Conservation (phyloP, 1,284 basidiomycete species). For the Malassezia psittaci region DNA sequence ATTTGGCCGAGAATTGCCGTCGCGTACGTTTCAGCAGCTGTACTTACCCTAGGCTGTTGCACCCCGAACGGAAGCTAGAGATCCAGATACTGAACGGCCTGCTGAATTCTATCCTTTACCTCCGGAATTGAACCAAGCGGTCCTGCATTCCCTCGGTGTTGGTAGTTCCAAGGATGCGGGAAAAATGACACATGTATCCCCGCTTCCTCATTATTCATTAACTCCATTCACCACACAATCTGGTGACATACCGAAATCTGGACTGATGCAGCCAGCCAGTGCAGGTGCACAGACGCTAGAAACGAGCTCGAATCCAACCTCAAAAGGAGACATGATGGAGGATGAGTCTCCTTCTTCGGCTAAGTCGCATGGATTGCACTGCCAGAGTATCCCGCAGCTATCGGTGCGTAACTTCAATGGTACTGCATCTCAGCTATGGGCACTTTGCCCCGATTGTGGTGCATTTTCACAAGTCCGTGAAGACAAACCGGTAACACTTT, state of each 20-base stretch:
- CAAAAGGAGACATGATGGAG: neutral
- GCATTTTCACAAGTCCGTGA: slow-evolving; percentile 17
- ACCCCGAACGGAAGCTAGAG: neutral
- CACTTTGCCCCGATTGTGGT: slow-evolving; percentile 25
- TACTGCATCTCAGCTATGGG: slow-evolving; percentile 29
- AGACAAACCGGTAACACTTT: slow-evolving; percentile 5
- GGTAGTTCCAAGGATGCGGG: neutral
- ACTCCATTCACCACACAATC: no score
- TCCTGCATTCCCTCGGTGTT: slow-evolving; percentile 23
- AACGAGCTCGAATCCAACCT: neutral
- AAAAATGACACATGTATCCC: neutral
- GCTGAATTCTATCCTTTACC: slow-evolving; percentile 31
- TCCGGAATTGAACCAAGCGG: slow-evolving; percentile 22
- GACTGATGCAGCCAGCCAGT: no score
- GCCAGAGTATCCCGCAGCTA: slow-evolving; percentile 35
- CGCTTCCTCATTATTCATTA: no score
- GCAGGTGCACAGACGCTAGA: no score
- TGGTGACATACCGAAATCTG: no score
- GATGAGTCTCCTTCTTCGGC: neutral
- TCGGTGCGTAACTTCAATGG: slow-evolving; percentile 29
- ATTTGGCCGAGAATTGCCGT: slow-evolving; percentile 7
- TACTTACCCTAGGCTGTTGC: neutral
- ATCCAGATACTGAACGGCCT: neutral
- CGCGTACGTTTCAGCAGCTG: neutral
- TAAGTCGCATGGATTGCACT: slow-evolving; percentile 23